Conservation (phyloP, 2,329 filamentous ascomycete genomes). For the Botrytis squamosa region DNA sequence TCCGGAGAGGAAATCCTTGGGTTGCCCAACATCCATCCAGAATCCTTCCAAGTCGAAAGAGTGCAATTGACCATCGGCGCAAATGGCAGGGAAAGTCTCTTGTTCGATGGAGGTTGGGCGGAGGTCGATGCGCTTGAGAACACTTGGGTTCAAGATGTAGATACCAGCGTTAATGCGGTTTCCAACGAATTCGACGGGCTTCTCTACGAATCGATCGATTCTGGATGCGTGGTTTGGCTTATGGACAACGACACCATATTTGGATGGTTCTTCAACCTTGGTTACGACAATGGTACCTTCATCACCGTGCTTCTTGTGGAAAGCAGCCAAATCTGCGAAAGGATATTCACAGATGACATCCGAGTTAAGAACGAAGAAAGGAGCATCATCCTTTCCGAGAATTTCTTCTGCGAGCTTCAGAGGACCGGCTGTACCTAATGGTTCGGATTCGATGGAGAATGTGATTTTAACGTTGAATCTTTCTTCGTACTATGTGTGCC, state of each 20-base stretch:
- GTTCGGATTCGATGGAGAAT: slow-evolving; percentile 95
- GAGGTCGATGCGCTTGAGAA: slow-evolving; percentile 89
- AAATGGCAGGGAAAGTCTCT: slow-evolving; percentile 95
- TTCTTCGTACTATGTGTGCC: slow-evolving; percentile 70
- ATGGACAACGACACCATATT: slow-evolving; percentile 98
- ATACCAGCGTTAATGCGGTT: slow-evolving; percentile 99
- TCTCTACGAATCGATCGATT: slow-evolving; percentile 99
- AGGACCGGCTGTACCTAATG: slow-evolving; percentile 90
- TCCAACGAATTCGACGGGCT: slow-evolving; percentile 96
- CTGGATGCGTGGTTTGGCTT: slow-evolving; percentile 85
- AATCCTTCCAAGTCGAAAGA: slow-evolving; percentile 96
- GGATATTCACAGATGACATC: slow-evolving; percentile 98
- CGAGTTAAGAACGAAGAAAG: slow-evolving; percentile 98
- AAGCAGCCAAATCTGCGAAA: slow-evolving; percentile 83
- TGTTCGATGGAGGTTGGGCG: slow-evolving; percentile 97
- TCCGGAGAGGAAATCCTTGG: slow-evolving; percentile 95
- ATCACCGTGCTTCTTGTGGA: slow-evolving; percentile 89
- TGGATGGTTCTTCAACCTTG: slow-evolving; percentile 98
- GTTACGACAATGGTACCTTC: slow-evolving; percentile 98
- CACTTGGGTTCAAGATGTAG: slow-evolving; percentile 93
- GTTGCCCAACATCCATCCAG: slow-evolving; percentile 99
- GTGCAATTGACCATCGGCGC: slow-evolving; percentile 85
- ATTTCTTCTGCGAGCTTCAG: slow-evolving; percentile 93
- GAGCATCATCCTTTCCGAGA: slow-evolving; percentile 86
- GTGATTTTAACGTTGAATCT: slow-evolving; percentile 93